Conservation (phyloP, 768 basidiomycete species). For the Trametes coccinea region DNA sequence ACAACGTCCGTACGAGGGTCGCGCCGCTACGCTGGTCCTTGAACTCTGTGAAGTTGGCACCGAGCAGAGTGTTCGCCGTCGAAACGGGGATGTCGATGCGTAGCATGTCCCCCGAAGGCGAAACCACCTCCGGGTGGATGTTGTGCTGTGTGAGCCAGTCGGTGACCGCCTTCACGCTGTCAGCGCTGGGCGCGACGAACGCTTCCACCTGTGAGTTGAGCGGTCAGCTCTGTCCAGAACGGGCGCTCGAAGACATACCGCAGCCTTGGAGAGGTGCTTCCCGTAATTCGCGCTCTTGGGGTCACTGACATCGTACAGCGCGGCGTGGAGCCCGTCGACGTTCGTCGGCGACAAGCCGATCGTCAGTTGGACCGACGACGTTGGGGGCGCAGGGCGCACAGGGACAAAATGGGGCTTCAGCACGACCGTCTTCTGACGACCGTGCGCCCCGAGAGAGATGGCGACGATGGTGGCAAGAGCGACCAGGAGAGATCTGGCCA, state of each 20-base stretch:
- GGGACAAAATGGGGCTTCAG: not conserved
- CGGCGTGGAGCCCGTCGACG: constrained; percentile 34
- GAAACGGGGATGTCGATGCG: not conserved
- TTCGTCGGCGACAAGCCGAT: constrained; percentile 35
- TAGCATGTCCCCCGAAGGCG: not conserved
- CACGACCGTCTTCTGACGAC: not conserved
- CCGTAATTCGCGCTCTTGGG: constrained; percentile 37
- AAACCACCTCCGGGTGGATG: not conserved
- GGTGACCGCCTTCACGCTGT: constrained; percentile 11
- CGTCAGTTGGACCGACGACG: constrained; percentile 31
- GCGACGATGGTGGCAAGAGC: not conserved
- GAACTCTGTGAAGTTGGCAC: constrained; percentile 3
- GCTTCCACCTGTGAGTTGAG: constrained; percentile 5
- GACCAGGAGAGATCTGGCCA: not conserved
- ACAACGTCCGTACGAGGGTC: constrained; percentile 35
- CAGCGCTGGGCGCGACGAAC: constrained; percentile 12
- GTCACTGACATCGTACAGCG: constrained; percentile 34
- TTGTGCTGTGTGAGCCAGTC: constrained; percentile 6
- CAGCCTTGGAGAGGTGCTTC: constrained; percentile 38
- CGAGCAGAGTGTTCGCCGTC: constrained; percentile 4
- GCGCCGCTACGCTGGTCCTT: constrained; percentile 29
- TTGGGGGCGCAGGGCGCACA: not conserved
- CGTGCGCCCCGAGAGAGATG: not conserved
- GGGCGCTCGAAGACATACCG: constrained; percentile 28
- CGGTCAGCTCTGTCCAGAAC: not conserved